Evolutionary conservation across 495 filamentous ascomycete genomes (phyloP).

Genomic region (Physcia stellaris): DNA sequence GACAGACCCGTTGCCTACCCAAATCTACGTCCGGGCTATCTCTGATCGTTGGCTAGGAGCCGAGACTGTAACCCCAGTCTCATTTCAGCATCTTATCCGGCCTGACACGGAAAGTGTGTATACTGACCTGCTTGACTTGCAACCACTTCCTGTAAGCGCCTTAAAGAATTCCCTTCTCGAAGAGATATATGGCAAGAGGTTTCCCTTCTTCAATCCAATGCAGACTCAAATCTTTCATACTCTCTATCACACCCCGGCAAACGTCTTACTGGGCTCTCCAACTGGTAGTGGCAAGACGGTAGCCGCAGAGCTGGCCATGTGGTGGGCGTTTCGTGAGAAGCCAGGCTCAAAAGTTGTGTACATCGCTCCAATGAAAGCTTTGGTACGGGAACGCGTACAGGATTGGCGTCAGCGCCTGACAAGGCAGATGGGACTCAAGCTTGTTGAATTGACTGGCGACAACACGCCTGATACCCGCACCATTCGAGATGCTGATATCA

Average conservation of each 20-base stretch:
- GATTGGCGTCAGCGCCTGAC: slow-evolving; percentile 88
- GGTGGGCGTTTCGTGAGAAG: slow-evolving; percentile 95
- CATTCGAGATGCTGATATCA: slow-evolving; percentile 91
- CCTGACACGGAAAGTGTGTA: slow-evolving; percentile 97
- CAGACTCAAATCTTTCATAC: slow-evolving; percentile 97
- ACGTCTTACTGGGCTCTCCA: slow-evolving; percentile 91
- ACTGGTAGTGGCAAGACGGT: slow-evolving; percentile 97
- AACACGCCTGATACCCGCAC: slow-evolving; percentile 94
- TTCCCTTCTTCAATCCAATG: slow-evolving; percentile 98
- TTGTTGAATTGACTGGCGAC: slow-evolving; percentile 95
- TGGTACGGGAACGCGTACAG: slow-evolving; percentile 90
- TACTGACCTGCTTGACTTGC: slow-evolving; percentile 82
- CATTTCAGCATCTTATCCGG: slow-evolving; percentile 94
- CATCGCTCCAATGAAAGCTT: slow-evolving; percentile 97
- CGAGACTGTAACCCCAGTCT: slow-evolving; percentile 89
- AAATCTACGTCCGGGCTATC: slow-evolving; percentile 89
- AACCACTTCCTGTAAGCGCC: slow-evolving; percentile 77
- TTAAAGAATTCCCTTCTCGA: slow-evolving; percentile 80
- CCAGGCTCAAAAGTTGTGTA: slow-evolving; percentile 98
- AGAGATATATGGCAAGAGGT: slow-evolving; percentile 74
- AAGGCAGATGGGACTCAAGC: slow-evolving; percentile 66
- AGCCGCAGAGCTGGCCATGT: slow-evolving; percentile 96
- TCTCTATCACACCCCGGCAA: slow-evolving; percentile 79
- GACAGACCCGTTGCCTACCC: slow-evolving; percentile 78
- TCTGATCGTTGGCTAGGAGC: slow-evolving; percentile 95